phyloP scores from a whole-genome alignment of 1,139 yeast species.

The Kurtzmaniella quercitrusa region DNA sequence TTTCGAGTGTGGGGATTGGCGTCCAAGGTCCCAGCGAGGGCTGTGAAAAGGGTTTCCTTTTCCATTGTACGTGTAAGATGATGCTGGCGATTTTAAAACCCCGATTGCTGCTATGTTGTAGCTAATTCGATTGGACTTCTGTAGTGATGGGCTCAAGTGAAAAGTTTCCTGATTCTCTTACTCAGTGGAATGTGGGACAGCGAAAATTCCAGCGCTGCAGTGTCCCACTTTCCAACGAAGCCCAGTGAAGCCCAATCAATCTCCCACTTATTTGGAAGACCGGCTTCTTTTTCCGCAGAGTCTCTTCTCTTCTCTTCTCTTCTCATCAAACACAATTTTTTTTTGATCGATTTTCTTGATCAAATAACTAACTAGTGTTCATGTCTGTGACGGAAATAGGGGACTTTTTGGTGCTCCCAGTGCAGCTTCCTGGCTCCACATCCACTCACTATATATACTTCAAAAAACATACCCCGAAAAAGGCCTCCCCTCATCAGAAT shows the following conservation, averaged over 20 bases:
- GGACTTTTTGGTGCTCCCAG: conserved; percentile 52
- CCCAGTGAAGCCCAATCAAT: too few relatives aligned
- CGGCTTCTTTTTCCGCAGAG: too few relatives aligned
- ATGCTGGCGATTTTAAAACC: not conserved
- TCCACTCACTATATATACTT: conserved; percentile 49
- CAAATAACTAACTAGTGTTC: not conserved
- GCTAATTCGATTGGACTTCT: not conserved
- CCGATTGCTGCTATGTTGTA: too few relatives aligned
- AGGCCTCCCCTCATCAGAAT: conserved; percentile 19
- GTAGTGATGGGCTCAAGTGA: not conserved
- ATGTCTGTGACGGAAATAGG: conserved; percentile 37
- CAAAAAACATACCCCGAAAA: conserved; percentile 59
- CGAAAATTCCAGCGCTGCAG: not conserved
- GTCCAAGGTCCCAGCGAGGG: conserved; percentile 43
- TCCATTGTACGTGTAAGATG: conserved; percentile 25
- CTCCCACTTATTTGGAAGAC: too few relatives aligned
- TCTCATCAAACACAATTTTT: too few relatives aligned
- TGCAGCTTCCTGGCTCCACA: conserved; percentile 29
- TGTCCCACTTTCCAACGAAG: not conserved
- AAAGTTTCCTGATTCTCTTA: too few relatives aligned
- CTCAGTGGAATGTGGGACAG: too few relatives aligned
- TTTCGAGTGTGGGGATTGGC: conserved; percentile 35
- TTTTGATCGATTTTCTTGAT: not conserved
- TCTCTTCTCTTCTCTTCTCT: not conserved
- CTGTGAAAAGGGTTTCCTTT: conserved; percentile 34